A percentile compares a stretch with the other conserved stretches of the same genome.
Conservation (phyloP, 2,329 filamentous ascomycete species). For the Aspergillus fructus region DNA sequence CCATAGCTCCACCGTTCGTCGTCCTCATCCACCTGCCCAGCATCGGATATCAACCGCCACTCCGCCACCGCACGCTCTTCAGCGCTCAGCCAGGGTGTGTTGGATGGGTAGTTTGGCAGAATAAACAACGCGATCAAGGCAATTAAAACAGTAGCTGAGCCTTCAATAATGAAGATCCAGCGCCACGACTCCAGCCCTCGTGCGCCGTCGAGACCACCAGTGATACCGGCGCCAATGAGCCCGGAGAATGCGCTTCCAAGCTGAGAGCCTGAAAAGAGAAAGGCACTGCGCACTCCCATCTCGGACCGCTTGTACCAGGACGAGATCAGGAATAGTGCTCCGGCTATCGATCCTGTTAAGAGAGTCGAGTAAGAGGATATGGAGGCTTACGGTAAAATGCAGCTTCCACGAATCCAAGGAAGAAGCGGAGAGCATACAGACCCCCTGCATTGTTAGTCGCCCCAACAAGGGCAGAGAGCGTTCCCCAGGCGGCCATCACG, state of each 20-base stretch:
- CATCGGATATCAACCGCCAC: slow-evolving; percentile 1
- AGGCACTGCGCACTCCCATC: not conserved
- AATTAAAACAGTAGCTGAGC: not conserved
- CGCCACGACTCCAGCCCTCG: not conserved
- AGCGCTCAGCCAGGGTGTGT: not conserved
- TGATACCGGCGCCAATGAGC: not conserved
- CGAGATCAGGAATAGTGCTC: slow-evolving; percentile 2
- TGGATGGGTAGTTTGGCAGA: not conserved
- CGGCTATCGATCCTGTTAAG: not conserved
- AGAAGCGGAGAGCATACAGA: not conserved
- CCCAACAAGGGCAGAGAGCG: not conserved
- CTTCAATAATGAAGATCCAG: slow-evolving; percentile 7
- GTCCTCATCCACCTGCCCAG: not conserved
- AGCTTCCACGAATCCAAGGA: not conserved
- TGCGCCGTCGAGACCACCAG: not conserved
- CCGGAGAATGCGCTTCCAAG: slow-evolving; percentile 1
- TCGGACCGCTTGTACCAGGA: slow-evolving; percentile 1
- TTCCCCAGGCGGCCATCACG: not conserved
- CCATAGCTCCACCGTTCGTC: slow-evolving; percentile 1
- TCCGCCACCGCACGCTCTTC: not conserved
- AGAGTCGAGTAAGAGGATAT: not conserved
- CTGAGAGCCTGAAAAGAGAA: not conserved
- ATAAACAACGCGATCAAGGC: not conserved
- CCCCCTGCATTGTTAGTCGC: not conserved
- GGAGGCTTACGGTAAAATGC: not conserved